Evolutionary conservation across 1,284 basidiomycete species (phyloP), one percentile per base, ranked within the genome.

Genomic region (Puccinia triticina): DNA sequence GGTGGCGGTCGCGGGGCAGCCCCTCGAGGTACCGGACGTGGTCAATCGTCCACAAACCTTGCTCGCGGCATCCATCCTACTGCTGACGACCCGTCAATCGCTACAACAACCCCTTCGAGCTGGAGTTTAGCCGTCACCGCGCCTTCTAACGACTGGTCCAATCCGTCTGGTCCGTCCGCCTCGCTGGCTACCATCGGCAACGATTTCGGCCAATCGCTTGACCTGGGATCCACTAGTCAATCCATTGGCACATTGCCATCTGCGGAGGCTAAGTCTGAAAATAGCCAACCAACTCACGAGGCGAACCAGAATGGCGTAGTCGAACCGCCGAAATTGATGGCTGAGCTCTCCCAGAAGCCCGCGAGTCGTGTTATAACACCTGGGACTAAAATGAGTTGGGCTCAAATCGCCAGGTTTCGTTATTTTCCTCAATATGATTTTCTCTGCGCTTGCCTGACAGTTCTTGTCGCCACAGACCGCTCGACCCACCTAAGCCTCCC

Each of bases 331-430:
- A 57, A 76, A 4, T 59, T 21, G 34, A 59, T 40, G 29, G 32
- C 75, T 48, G 78, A 81, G 37, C 78, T 57, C 18, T 1, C 37
- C 37, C 73, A 81, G 69, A 69, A 72, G 32, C 78, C 78, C 16
- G 57, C 55, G 4, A 82, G 80, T 64, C 71, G 80, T 34, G 32
- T 82, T n/a, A 82, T 82, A 66, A 34, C 71, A n/a, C 80, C 80
- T 2, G 80, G 80, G 1, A 82, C 80, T 14, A 82, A 82, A 74
- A 75, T 82, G 80, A 82, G 80, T 32, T 82, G 80, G 80, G 80
- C 80, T 26, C 80, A 82, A 72, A 59, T 82, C 16, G 80, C 80
- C 40, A 61, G 80, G 80, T 82, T 75, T 67, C 55, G 46, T 81
- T 48, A 26, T 26, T n/a, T 73, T 46, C n/a, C 29, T 64, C 8